phyloP scores from a whole-genome alignment of 352 stramenopile genomes.

The Globisporangium cederbergense region DNA sequence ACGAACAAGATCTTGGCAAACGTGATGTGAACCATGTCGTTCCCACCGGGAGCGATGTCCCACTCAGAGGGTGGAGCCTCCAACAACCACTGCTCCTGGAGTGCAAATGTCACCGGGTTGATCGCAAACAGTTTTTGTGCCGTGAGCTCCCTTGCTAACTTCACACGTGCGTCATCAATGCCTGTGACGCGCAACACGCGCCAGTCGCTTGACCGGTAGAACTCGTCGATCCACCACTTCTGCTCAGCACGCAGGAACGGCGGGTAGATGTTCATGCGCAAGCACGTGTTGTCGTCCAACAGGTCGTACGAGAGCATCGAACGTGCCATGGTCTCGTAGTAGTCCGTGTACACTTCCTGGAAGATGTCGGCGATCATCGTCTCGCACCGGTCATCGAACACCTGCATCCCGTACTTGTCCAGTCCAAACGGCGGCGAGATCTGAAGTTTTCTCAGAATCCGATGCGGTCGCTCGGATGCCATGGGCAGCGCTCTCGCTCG shows the following conservation, averaged over 20 bases:
- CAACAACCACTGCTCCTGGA: conserved; percentile 87
- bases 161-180: conserved; percentile 47
- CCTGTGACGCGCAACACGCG: conserved; percentile 77
- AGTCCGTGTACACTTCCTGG: conserved; percentile 73
- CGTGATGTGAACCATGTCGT: conserved; percentile 19
- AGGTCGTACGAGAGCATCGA: conserved; percentile 89
- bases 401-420: conserved; percentile 35
- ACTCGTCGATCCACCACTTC: conserved; percentile 84
- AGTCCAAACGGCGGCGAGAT: conserved; percentile 55
- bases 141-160: conserved; percentile 34
- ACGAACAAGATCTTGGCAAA: conserved; percentile 84
- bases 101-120: conserved; percentile 80
- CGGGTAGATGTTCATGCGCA: conserved; percentile 81
- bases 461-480: conserved; percentile 47
- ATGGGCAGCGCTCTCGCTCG: conserved; percentile 57
- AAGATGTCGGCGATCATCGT: conserved; percentile 68
- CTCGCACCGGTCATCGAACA: conserved; percentile 66
- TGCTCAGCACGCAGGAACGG: conserved; percentile 75
- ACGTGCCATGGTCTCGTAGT: conserved; percentile 71
- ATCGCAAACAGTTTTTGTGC: conserved; percentile 62
- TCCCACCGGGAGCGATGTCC: conserved; percentile 47
- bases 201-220: conserved; percentile 74
- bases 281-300: conserved; percentile 60
- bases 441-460: conserved; percentile 67
- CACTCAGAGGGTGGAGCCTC: conserved; percentile 69